Conservation (phyloP, 2,329 filamentous ascomycete genomes). For the Neoascochyta sp. region DNA sequence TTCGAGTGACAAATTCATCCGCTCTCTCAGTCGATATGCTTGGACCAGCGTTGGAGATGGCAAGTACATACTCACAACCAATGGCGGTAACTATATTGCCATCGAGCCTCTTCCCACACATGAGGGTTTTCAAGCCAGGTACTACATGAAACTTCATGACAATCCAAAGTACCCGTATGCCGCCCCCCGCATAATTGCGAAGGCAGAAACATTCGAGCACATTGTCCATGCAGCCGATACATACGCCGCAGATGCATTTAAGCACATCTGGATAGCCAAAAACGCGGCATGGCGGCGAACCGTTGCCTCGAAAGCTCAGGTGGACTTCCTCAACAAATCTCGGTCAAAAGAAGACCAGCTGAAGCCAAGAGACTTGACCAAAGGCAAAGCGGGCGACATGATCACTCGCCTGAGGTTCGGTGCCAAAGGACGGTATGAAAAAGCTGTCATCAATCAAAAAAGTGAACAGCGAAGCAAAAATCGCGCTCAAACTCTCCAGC, state of each 20-base stretch:
- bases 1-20: constrained; percentile 73
- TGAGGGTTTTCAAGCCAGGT: constrained; percentile 41
- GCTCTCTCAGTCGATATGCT: constrained; percentile 66
- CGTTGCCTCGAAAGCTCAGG: constrained; percentile 59
- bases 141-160: constrained; percentile 42
- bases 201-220: constrained; percentile 62
- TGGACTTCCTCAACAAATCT: constrained; percentile 67
- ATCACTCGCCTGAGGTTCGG: constrained; percentile 90
- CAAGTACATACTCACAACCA: constrained; percentile 66
- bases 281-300: constrained; percentile 65
- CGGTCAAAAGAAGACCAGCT: constrained; percentile 55
- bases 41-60: constrained; percentile 78
- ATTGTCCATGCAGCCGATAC: constrained; percentile 84
- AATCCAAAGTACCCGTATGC: constrained; percentile 57
- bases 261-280: constrained; percentile 63
- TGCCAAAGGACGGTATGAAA: constrained; percentile 56
- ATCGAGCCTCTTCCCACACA: constrained; percentile 47
- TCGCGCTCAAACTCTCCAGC: constrained; percentile 48
- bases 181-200: constrained; percentile 64
- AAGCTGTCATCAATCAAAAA: constrained; percentile 33
- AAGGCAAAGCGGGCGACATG: constrained; percentile 82
- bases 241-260: constrained; percentile 65
- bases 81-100: constrained; percentile 57
- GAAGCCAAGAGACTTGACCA: constrained; percentile 59
- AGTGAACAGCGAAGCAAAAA: constrained; percentile 30